Base-by-base conservation (phyloP, 23 red algal species). In the Chondrus crispus region DNA sequence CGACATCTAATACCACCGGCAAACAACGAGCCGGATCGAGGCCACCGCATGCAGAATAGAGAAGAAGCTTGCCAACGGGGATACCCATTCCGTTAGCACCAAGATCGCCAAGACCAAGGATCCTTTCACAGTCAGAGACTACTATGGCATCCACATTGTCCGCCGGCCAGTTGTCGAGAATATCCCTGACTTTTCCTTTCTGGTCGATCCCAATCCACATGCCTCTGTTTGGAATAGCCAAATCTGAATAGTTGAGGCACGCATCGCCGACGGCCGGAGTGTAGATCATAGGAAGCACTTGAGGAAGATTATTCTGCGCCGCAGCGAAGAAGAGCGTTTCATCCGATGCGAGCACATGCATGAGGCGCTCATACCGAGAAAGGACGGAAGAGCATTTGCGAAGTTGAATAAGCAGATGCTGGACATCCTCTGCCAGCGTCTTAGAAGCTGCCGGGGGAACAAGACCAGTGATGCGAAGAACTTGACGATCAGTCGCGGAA, bases 201-300 rank as follows among this genome's bases (percentile, higher is more conserved):
- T 88, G 82, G 51, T 81, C 85, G 72, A 78, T 74, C 8, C 74
- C 91, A 45, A 98, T 83, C 83, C 87, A 98, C 33, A 98, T 48
- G 29, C 96, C 96, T 29, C 96, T 78, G 11, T 91, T 84, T 6
- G 82, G 91, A 43, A 88, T 82, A 77, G 89, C 84, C 70, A 98
- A 71, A 54, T 90, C 85, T 28, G 85, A 88, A 68, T 89, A 95
- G 18, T 80, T 60, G 29, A 81, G 92, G 51, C 93, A 98, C 22
- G 96, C 96, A 42, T 93, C 95, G 46, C 95, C 90, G 22, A 98
- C 96, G 22, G 92, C 90, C 19, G 96, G 96, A 18, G 96, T 98
- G 62, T 98, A 98, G 6, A 98, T 94, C 46, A 95, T 77, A 39
- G 96, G 96, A 37, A 95, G 40, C 18, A 95, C 73, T 90, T 93